Conservation (phyloP, 2,329 filamentous ascomycete genomes). For the Exophiala spinifera region DNA sequence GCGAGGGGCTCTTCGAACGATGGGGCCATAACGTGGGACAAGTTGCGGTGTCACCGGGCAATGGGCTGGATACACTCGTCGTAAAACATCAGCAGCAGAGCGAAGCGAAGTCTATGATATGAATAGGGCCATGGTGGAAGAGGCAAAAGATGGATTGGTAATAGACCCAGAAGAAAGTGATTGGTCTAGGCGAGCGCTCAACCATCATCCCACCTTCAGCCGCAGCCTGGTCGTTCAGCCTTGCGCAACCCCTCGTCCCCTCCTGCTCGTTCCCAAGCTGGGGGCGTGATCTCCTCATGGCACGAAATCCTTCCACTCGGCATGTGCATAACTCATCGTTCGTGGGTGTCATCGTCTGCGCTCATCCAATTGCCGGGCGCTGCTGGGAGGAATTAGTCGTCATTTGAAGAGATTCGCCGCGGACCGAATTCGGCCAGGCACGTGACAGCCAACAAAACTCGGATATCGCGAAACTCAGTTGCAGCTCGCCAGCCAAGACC, state of each 20-base stretch:
- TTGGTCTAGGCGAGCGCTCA: constrained; percentile 1
- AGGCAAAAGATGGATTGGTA: constrained; percentile 12
- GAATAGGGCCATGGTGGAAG: background rate
- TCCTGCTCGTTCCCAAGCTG: background rate
- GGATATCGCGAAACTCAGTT: background rate
- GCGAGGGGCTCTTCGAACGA: constrained; percentile 71
- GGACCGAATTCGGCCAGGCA: background rate
- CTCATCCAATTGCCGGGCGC: background rate
- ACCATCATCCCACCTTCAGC: background rate
- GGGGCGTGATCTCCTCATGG: background rate
- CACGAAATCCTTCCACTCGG: background rate
- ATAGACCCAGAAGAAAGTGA: constrained; percentile 1
- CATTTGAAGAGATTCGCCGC: background rate
- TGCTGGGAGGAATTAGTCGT: background rate
- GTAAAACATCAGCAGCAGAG: too few relatives aligned
- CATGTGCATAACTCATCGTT: background rate
- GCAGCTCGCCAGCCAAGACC: background rate
- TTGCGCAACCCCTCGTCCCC: background rate
- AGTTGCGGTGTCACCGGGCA: background rate
- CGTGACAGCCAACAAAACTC: background rate
- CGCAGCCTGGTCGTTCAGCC: constrained; percentile 6
- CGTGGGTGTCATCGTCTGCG: background rate
- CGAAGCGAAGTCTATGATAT: too few relatives aligned
- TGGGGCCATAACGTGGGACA: constrained; percentile 65
- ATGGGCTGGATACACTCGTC: background rate